These are phyloP conservation scores for Lolium rigidum DNA, from an alignment of 176 grass and related monocot species.

Conservation along the genomic window DNA sequence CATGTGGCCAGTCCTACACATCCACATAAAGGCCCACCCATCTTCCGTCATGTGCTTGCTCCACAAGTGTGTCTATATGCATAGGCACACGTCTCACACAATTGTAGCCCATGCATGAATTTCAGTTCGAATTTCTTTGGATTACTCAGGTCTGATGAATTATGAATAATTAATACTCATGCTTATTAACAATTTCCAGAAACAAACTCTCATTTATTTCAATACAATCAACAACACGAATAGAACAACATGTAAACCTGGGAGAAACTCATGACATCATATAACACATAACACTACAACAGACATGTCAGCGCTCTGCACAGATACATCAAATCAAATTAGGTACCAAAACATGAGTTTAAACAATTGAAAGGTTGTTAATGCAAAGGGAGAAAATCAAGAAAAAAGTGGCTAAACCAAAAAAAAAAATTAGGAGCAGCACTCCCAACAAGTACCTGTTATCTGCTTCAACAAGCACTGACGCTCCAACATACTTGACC, in stretches of 20 bases:
- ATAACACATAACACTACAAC: conserved; percentile 16
- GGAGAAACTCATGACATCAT: conserved; percentile 16
- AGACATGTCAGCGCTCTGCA: background rate
- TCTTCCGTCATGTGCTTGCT: conserved; percentile 21
- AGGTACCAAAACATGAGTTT: background rate
- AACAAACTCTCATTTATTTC: background rate
- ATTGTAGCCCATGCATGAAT: background rate
- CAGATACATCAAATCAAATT: background rate
- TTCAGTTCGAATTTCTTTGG: too few species aligned
- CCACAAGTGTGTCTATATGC: conserved; percentile 22
- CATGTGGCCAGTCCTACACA: conserved; percentile 6
- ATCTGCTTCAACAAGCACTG: conserved; percentile 63
- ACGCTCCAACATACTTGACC: conserved; percentile 79
- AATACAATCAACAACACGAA: background rate
- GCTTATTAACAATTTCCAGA: background rate
- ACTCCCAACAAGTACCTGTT: conserved; percentile 55
- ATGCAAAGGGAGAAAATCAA: conserved; percentile 4
- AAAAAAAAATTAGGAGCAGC: conserved; percentile 30
- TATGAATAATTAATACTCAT: conserved; percentile 8
- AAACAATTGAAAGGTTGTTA: conserved; percentile 27
- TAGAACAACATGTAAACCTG: background rate
- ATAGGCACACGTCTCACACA: conserved; percentile 30
- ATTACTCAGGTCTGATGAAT: too few species aligned
- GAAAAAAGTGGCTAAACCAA: conserved; percentile 15
- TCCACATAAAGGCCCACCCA: conserved; percentile 4